Percentiles rank a stretch among this genome's conserved stretches.
Conservation (phyloP, 73 alveolate species). For the Halteria grandinella region DNA sequence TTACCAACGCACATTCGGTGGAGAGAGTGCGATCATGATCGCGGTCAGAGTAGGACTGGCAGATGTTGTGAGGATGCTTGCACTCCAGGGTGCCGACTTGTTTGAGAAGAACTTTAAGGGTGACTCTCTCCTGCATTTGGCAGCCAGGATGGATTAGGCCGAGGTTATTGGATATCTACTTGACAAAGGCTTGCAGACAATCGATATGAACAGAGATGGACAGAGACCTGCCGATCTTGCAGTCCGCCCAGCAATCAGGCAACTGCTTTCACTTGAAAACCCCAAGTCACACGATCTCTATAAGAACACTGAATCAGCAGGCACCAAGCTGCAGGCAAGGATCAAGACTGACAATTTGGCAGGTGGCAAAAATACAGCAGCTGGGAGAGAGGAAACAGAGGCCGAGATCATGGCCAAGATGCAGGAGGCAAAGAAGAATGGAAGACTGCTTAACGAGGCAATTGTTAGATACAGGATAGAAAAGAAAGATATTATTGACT, state of each 20-base stretch:
- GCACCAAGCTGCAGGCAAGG: neutral
- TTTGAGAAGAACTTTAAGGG: conserved; percentile 36
- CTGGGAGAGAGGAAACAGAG: neutral
- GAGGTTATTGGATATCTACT: conserved; percentile 51
- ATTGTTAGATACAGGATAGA: conserved; percentile 11
- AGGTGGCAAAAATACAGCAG: neutral
- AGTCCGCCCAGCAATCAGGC: conserved; percentile 26
- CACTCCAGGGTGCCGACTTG: conserved; percentile 41
- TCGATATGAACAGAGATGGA: conserved; percentile 51
- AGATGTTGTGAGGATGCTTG: conserved; percentile 43
- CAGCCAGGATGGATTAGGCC: conserved; percentile 51
- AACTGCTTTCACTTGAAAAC: conserved; percentile 39
- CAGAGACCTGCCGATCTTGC: conserved; percentile 43
- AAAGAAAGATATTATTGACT: conserved; percentile 1
- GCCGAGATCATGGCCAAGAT: neutral
- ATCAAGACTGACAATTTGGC: neutral
- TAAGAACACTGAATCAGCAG: too few species aligned
- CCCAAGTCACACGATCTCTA: neutral
- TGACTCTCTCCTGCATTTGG: conserved; percentile 51
- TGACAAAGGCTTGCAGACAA: conserved; percentile 48
- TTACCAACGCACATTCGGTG: conserved; percentile 36
- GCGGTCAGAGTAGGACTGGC: conserved; percentile 41
- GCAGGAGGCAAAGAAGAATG: neutral
- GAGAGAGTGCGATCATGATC: conserved; percentile 51
- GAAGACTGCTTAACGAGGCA: conserved; percentile 15